Conservation (phyloP, 345 rosid genomes). For the Rhizophora apiculata region DNA sequence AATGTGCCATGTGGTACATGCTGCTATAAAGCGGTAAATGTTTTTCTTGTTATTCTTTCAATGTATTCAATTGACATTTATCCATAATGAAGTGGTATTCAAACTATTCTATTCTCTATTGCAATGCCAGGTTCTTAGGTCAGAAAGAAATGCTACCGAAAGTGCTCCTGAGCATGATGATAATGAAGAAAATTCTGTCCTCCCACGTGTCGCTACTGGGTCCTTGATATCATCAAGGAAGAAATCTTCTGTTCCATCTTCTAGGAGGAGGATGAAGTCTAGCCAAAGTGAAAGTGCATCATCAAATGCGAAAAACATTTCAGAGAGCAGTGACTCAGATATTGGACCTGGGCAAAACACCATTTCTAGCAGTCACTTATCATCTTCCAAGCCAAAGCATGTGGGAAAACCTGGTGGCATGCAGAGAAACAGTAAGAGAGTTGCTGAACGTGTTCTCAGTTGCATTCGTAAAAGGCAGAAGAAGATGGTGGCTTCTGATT, state of each 20-base stretch:
- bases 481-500: slow-evolving; percentile 63
- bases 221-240: slow-evolving; percentile 44
- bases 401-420: slow-evolving; percentile 53
- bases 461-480: slow-evolving; percentile 84
- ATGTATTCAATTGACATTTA: slow-evolving; percentile 7
- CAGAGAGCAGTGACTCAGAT: slow-evolving; percentile 92
- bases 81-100: slow-evolving; percentile 15
- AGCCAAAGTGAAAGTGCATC: slow-evolving; percentile 91
- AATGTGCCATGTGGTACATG: slow-evolving; percentile 71
- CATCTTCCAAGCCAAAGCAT: slow-evolving; percentile 60
- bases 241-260: slow-evolving; percentile 47
- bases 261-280: slow-evolving; percentile 51
- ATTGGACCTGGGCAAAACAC: slow-evolving; percentile 55
- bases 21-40: slow-evolving; percentile 67
- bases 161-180: slow-evolving; percentile 38
- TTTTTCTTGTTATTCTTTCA: not conserved
- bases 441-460: slow-evolving; percentile 69
- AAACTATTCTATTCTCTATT: slow-evolving; percentile 1
- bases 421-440: slow-evolving; percentile 90
- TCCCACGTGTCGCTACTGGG: slow-evolving; percentile 45
- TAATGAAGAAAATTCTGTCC: slow-evolving; percentile 46
- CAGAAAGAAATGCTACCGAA: slow-evolving; percentile 36
- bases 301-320: slow-evolving; percentile 68
- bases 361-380: slow-evolving; percentile 33
- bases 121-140: slow-evolving; percentile 53